A percentile compares a stretch with the other conserved stretches of the same genome.
Conservation (phyloP, 495 filamentous ascomycete species). For the Aspergillus hancockii region DNA sequence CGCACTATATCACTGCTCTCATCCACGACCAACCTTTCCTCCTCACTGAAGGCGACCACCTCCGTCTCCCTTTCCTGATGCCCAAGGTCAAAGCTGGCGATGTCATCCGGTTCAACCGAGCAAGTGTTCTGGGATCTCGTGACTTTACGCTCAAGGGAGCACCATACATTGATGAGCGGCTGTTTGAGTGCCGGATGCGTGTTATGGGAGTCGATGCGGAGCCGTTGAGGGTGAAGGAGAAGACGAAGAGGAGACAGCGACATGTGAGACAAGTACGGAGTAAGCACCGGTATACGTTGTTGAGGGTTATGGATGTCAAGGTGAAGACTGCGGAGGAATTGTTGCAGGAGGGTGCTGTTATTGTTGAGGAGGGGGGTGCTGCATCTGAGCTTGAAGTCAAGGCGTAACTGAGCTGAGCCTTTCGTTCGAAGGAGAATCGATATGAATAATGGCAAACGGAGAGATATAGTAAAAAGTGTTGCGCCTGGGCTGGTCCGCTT, state of each 20-base stretch:
- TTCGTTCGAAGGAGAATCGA: neutral
- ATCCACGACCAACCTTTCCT: slow-evolving; percentile 90
- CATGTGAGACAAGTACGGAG: slow-evolving; percentile 71
- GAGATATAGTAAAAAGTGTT: neutral
- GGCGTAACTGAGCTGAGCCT: neutral
- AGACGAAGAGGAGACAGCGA: slow-evolving; percentile 88
- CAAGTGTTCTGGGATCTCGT: slow-evolving; percentile 73
- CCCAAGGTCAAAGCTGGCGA: slow-evolving; percentile 79
- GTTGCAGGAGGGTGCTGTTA: slow-evolving; percentile 42
- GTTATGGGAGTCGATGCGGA: slow-evolving; percentile 88
- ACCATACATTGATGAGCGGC: slow-evolving; percentile 73
- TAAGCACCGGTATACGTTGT: slow-evolving; percentile 85
- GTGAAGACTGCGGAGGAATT: slow-evolving; percentile 64
- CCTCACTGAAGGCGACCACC: slow-evolving; percentile 77
- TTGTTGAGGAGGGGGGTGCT: slow-evolving; percentile 34
- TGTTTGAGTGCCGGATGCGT: slow-evolving; percentile 82
- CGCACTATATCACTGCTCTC: slow-evolving; percentile 84
- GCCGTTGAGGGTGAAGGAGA: slow-evolving; percentile 83
- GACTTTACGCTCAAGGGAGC: slow-evolving; percentile 85
- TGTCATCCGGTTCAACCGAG: slow-evolving; percentile 81
- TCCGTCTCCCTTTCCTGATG: slow-evolving; percentile 96
- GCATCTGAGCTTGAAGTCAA: slow-evolving; percentile 25
- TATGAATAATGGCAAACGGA: neutral
- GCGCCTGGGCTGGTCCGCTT: neutral
- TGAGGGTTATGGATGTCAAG: slow-evolving; percentile 79